Evolutionary conservation across 208 protist species (phyloP).

Genomic region (Eutreptiella sp.): DNA sequence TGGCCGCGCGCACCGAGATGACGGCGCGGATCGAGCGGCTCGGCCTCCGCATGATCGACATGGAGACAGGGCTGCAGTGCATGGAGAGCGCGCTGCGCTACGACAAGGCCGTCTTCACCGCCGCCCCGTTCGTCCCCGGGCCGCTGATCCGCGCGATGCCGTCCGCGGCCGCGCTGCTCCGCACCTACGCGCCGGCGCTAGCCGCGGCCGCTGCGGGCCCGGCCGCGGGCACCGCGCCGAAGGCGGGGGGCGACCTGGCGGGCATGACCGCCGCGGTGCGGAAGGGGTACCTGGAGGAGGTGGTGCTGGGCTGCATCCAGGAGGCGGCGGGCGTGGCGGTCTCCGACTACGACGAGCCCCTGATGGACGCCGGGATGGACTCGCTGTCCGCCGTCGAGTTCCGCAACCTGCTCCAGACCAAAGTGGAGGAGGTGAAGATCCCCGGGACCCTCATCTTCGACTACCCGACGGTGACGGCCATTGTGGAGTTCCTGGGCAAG

Average conservation of each 20-base stretch:
- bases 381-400: slow-evolving; percentile 30
- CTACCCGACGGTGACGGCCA: not conserved
- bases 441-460: slow-evolving; percentile 21
- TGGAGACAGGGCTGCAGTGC: not conserved
- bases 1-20: slow-evolving; percentile 18
- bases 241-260: not conserved
- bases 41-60: not conserved
- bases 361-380: slow-evolving; percentile 26
- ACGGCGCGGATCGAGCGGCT: not conserved
- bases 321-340: not conserved
- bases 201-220: no score
- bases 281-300: not conserved
- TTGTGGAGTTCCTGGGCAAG: not conserved
- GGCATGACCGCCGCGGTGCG: not conserved
- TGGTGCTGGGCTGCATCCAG: not conserved
- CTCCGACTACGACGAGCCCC: slow-evolving; percentile 17
- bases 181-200: no score
- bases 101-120: not conserved
- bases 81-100: slow-evolving; percentile 1
- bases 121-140: no score
- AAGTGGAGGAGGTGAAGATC: not conserved
- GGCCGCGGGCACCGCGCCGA: no score
- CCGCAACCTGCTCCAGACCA: slow-evolving; percentile 16
- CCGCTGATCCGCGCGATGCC: not conserved
- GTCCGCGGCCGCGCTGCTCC: no score